These are phyloP conservation scores for Purpureocillium takamizusanense DNA, from an alignment of 2,329 filamentous ascomycete genomes.

Conservation along the genomic window DNA sequence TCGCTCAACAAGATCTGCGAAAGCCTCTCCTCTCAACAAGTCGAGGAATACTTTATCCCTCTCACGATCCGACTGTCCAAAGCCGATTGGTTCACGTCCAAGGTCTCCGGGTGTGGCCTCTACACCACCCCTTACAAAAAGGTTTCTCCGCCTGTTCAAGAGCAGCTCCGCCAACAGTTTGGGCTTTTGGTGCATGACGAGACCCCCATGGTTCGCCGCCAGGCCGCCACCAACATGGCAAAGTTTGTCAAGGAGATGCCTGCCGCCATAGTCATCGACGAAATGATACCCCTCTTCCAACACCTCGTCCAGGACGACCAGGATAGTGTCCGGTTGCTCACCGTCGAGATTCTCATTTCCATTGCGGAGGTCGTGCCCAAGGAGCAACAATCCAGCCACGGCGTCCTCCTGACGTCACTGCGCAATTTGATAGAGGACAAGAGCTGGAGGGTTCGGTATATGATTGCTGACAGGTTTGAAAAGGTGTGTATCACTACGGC, in stretches of 20 bases:
- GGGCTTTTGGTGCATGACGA: slow-evolving; percentile 92
- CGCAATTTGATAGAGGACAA: slow-evolving; percentile 96
- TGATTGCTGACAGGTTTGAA: slow-evolving; percentile 97
- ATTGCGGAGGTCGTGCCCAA: slow-evolving; percentile 97
- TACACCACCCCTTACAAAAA: slow-evolving; percentile 92
- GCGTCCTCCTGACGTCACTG: slow-evolving; percentile 81
- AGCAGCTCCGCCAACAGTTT: slow-evolving; percentile 86
- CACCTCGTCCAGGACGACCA: slow-evolving; percentile 94
- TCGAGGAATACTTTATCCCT: slow-evolving; percentile 96
- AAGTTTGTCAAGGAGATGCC: slow-evolving; percentile 98
- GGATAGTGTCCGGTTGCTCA: slow-evolving; percentile 91
- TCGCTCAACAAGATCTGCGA: slow-evolving; percentile 99
- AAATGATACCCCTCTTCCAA: slow-evolving; percentile 99
- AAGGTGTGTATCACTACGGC: slow-evolving; percentile 67
- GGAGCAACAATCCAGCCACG: slow-evolving; percentile 94
- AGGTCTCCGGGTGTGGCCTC: slow-evolving; percentile 93
- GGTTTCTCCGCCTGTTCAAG: slow-evolving; percentile 78
- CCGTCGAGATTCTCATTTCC: slow-evolving; percentile 90
- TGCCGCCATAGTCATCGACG: slow-evolving; percentile 81
- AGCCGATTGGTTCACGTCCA: slow-evolving; percentile 99
- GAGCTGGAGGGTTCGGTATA: slow-evolving; percentile 98
- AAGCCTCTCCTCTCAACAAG: slow-evolving; percentile 80
- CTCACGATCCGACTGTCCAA: slow-evolving; percentile 93
- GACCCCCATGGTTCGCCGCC: slow-evolving; percentile 96
- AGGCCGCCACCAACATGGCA: slow-evolving; percentile 90